Percentiles rank a stretch among this genome's conserved stretches.
phyloP scores from a whole-genome alignment of 2,329 filamentous ascomycete genomes.

The Aspergillus hiratsukae region DNA sequence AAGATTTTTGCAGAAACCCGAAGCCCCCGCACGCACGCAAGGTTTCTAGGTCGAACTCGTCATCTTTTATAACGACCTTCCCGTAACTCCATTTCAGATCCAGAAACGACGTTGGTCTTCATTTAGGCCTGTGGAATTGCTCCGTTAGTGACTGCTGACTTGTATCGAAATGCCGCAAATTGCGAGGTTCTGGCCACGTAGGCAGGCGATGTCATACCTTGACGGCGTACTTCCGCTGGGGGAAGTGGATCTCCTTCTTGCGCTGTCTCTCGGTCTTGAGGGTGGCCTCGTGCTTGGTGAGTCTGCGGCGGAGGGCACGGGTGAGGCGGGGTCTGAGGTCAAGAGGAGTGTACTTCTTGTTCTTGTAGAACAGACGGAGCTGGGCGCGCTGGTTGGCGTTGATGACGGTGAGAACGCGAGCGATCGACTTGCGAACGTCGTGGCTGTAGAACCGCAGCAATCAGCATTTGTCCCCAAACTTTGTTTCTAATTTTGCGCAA shows the following conservation, averaged over 20 bases:
- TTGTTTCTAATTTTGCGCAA: background rate
- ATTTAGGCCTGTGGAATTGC: slow-evolving; percentile 28
- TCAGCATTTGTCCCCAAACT: slow-evolving; percentile 22
- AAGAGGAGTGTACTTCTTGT: slow-evolving; percentile 98
- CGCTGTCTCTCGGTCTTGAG: slow-evolving; percentile 87
- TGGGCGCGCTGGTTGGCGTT: slow-evolving; percentile 98
- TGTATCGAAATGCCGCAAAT: background rate
- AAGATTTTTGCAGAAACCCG: slow-evolving; percentile 27
- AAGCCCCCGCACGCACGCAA: slow-evolving; percentile 20
- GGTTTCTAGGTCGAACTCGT: slow-evolving; percentile 29
- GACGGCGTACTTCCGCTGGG: slow-evolving; percentile 96
- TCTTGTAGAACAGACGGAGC: slow-evolving; percentile 99
- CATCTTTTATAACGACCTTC: slow-evolving; percentile 29
- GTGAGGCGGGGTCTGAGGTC: slow-evolving; percentile 99
- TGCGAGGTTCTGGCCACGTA: too few relatives aligned
- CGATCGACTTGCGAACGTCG: slow-evolving; percentile 99
- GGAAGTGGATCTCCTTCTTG: slow-evolving; percentile 96
- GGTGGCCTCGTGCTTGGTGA: slow-evolving; percentile 86
- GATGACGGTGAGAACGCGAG: slow-evolving; percentile 97
- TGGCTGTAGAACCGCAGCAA: slow-evolving; percentile 57
- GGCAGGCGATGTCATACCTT: slow-evolving; percentile 63
- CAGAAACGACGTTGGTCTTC: slow-evolving; percentile 18
- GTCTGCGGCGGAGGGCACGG: slow-evolving; percentile 90
- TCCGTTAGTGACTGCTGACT: slow-evolving; percentile 5
- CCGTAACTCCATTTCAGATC: slow-evolving; percentile 35